Conservation (phyloP, 352 stramenopile genomes). For the Globisporangium irregulare region DNA sequence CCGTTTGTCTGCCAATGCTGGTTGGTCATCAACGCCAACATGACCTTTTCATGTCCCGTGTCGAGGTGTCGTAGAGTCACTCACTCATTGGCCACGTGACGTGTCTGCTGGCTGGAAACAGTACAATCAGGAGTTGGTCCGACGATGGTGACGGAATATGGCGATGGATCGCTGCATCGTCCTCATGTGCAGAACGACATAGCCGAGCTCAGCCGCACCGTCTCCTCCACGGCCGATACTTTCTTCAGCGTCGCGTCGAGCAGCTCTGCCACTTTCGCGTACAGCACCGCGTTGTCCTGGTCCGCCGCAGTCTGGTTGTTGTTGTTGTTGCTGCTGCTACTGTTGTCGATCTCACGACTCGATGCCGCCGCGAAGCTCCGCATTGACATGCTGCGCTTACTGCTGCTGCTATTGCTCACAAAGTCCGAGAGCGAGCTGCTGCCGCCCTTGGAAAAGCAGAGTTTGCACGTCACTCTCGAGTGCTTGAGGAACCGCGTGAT, state of each 20-base stretch:
- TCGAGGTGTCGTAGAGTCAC: neutral
- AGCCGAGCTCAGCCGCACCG: conserved; percentile 63
- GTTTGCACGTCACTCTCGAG: conserved; percentile 71
- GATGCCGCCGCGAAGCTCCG: neutral
- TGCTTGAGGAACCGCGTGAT: conserved; percentile 81
- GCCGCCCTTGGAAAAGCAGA: conserved; percentile 47
- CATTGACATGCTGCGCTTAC: conserved; percentile 12
- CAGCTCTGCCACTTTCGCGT: conserved; percentile 66
- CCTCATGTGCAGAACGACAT: conserved; percentile 66
- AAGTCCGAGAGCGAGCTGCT: conserved; percentile 2
- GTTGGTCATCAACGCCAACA: neutral
- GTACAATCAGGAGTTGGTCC: neutral
- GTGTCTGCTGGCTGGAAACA: neutral
- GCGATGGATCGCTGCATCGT: conserved; percentile 15
- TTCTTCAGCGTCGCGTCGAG: conserved; percentile 76
- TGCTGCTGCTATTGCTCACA: conserved; percentile 8
- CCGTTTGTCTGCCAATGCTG: neutral
- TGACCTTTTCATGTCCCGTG: neutral
- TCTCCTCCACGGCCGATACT: conserved; percentile 70
- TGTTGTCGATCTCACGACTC: neutral
- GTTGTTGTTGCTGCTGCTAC: conserved; percentile 14
- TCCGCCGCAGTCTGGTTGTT: conserved; percentile 27
- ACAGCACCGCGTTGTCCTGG: conserved; percentile 42
- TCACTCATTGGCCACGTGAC: neutral
- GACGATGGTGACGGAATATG: neutral